Conservation (phyloP, 768 basidiomycete genomes). For the Chlorophyllum brunneum region DNA sequence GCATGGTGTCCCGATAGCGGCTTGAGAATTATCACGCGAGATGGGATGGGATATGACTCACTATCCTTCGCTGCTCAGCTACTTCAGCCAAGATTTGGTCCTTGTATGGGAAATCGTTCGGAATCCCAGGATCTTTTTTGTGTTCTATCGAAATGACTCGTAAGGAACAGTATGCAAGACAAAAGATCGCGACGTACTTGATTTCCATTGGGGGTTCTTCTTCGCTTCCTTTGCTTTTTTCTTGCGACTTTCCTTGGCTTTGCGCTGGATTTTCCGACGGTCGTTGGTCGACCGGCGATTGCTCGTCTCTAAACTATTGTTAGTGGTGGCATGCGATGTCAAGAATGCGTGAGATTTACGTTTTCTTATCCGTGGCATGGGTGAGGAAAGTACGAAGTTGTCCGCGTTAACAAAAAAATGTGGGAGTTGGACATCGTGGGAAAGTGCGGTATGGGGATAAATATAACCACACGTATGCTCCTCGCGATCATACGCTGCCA, state of each 20-base stretch:
- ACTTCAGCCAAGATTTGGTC: constrained; percentile 92
- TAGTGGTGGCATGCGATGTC: neutral
- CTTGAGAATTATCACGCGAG: too few species aligned
- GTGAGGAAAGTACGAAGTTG: neutral
- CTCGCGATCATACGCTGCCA: too few species aligned
- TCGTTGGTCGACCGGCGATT: constrained; percentile 74
- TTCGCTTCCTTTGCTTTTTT: constrained; percentile 73
- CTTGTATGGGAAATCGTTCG: constrained; percentile 91
- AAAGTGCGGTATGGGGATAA: too few species aligned
- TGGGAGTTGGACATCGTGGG: constrained; percentile 2
- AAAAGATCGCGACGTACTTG: constrained; percentile 49
- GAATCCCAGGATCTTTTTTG: constrained; percentile 89
- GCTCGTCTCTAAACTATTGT: constrained; percentile 63
- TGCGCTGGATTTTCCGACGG: constrained; percentile 69
- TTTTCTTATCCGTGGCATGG: constrained; percentile 72
- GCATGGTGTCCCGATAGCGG: too few species aligned
- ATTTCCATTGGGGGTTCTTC: constrained; percentile 85
- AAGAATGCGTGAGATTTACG: constrained; percentile 31
- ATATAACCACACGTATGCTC: too few species aligned
- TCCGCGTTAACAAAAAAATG: neutral
- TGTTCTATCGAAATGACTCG: constrained; percentile 43
- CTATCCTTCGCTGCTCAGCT: constrained; percentile 72
- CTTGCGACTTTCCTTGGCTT: constrained; percentile 71
- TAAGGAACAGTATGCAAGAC: constrained; percentile 4
- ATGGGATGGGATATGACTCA: constrained; percentile 28